A percentile compares a stretch with the other conserved stretches of the same genome.
Evolutionary conservation across 1,139 yeast genomes (phyloP).

Genomic region (Scheffersomyces quercinus): DNA sequence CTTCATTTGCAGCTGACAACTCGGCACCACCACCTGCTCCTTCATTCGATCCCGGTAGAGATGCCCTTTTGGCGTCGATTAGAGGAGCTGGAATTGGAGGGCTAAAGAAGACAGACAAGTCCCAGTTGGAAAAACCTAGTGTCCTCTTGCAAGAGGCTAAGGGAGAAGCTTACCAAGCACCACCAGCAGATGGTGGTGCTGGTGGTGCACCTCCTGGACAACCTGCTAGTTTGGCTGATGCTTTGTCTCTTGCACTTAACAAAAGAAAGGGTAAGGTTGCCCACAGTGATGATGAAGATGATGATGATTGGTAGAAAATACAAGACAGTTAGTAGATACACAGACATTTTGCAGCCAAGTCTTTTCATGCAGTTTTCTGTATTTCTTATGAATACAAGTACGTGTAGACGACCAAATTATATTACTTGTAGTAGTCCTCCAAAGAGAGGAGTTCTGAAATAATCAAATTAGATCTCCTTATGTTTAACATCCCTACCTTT

Average conservation of each 20-base stretch:
- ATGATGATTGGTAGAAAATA: slow-evolving; percentile 59
- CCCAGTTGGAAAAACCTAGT: slow-evolving; percentile 78
- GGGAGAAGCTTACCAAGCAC: slow-evolving; percentile 49
- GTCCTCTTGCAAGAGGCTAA: slow-evolving; percentile 69
- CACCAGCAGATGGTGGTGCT: slow-evolving; percentile 30
- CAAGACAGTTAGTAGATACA: too few relatives aligned
- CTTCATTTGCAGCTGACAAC: slow-evolving; percentile 6
- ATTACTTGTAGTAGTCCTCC: too few relatives aligned
- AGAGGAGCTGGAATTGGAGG: slow-evolving; percentile 72
- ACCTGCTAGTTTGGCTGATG: slow-evolving; percentile 75
- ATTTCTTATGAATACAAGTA: too few relatives aligned
- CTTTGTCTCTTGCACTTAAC: slow-evolving; percentile 81
- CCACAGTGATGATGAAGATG: slow-evolving; percentile 83
- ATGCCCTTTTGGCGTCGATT: slow-evolving; percentile 85
- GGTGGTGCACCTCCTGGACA: slow-evolving; percentile 47
- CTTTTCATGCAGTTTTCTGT: too few relatives aligned
- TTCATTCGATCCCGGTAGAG: slow-evolving; percentile 61
- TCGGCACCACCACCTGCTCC: slow-evolving; percentile 21
- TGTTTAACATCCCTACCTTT: background rate
- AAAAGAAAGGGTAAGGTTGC: slow-evolving; percentile 82
- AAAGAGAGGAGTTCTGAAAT: background rate
- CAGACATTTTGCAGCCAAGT: too few relatives aligned
- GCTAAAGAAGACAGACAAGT: slow-evolving; percentile 76
- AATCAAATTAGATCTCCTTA: background rate
- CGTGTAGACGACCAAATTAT: too few relatives aligned